Evolutionary conservation across 495 filamentous ascomycete species (phyloP).

Genomic region (Lasiosphaeria ovina): DNA sequence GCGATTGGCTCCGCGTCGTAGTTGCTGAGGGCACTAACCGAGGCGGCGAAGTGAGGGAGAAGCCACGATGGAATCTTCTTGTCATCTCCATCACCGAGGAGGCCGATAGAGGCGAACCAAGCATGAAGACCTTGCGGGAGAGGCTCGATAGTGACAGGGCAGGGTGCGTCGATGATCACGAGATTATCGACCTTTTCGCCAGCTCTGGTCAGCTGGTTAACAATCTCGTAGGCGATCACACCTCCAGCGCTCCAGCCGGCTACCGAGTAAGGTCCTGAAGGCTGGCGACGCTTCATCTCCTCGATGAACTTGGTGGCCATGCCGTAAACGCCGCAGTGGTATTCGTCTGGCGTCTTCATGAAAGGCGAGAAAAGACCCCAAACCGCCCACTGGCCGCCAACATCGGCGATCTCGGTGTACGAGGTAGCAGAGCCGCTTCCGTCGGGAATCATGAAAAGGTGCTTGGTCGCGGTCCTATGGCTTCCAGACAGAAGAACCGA

Average conservation of each 20-base stretch:
- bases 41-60: constrained; percentile 77
- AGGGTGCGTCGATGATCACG: constrained; percentile 80
- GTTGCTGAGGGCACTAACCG: constrained; percentile 69
- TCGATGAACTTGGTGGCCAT: constrained; percentile 55
- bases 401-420: constrained; percentile 54
- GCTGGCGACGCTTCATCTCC: constrained; percentile 63
- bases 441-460: constrained; percentile 72
- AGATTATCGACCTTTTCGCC: constrained; percentile 72
- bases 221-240: constrained; percentile 82
- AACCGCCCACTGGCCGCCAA: constrained; percentile 52
- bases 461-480: constrained; percentile 56
- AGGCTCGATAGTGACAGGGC: constrained; percentile 72
- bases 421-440: constrained; percentile 69
- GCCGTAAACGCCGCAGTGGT: constrained; percentile 55
- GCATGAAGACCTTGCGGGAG: constrained; percentile 72
- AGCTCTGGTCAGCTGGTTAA: constrained; percentile 64
- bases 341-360: constrained; percentile 54
- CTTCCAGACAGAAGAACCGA: constrained; percentile 65
- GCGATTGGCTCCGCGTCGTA: constrained; percentile 62
- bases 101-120: constrained; percentile 76
- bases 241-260: constrained; percentile 86
- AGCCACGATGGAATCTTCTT: constrained; percentile 73
- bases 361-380: constrained; percentile 68
- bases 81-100: constrained; percentile 64
- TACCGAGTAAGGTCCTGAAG: constrained; percentile 64